Evolutionary conservation across 2,329 filamentous ascomycete genomes (phyloP), one percentile per base, ranked within the genome.

Genomic region (Aaosphaeria pasadenensis): DNA sequence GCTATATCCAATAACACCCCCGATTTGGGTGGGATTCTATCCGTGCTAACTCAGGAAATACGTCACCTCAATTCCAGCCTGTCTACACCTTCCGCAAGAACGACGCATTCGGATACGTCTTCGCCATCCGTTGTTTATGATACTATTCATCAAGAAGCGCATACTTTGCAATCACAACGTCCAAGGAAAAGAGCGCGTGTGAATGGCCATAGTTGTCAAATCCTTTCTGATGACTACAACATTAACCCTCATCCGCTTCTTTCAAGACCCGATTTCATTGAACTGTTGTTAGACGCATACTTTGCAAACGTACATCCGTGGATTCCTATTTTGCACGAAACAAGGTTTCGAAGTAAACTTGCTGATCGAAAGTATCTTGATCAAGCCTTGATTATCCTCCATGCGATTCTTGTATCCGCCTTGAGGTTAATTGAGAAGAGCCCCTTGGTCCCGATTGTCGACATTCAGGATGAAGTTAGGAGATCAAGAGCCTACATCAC

Each of bases 251-350:
- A 36, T 36, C 33, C 33, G 9, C 33, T 36, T 36, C n/a, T 36
- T 36, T 36, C 33, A 36, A 36, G 33, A 36, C 33, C 4, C 33
- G 33, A 36, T 36, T 36, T 36, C 33, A 36, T 36, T n/a, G 33
- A 36, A 36, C 33, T 11, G 39, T 28, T 40, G 39, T n/a, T 40
- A 28, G 39, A 40, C 24, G 39, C 39, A 13, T 40, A 40, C 39
- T 40, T 40, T 28, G 11, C 9, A 13, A 40, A 40, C 39, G 24
- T 40, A 13, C 39, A 40, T 28, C 39, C 39, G 11, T 40, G 39
- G 39, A 40, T 40, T 40, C 39, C 39, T 28, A 40, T 40, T 17
- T 40, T 40, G 24, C 39, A 40, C 39, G 39, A 40, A 28, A 40
- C 24, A 40, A n/a, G 39, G 24, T 40, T 40, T 40, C 39, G 39